phyloP scores from a whole-genome alignment of 345 rosid genomes.

The Eucalyptus urophylla region DNA sequence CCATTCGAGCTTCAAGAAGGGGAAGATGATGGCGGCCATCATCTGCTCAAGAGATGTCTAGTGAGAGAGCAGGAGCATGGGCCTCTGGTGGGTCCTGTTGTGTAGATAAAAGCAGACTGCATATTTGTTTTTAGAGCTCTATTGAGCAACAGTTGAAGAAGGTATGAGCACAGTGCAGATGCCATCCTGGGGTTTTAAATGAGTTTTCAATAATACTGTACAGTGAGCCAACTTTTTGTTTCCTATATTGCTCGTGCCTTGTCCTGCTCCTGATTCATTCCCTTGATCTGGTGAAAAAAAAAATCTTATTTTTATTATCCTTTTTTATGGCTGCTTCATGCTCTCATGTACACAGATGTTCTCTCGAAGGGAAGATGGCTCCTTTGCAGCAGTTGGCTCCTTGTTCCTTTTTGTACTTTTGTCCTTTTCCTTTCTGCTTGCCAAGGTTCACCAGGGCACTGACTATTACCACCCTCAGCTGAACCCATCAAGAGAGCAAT shows the following conservation, averaged over 20 bases:
- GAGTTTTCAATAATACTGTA: neutral
- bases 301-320: neutral
- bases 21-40: neutral
- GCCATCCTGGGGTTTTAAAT: neutral
- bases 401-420: neutral
- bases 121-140: neutral
- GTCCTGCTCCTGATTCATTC: neutral
- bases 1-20: neutral
- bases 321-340: neutral
- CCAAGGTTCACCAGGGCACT: neutral
- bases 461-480: neutral
- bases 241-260: neutral
- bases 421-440: neutral
- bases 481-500: neutral
- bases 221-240: neutral
- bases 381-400: neutral
- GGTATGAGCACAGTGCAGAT: neutral
- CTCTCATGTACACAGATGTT: neutral
- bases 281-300: neutral
- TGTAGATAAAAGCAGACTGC: neutral
- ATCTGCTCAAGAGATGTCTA: neutral
- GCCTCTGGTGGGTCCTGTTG: neutral
- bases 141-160: neutral
- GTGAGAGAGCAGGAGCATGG: neutral
- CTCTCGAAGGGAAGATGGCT: neutral